Percentiles rank a stretch among this genome's conserved stretches.
Evolutionary conservation across 2,329 filamentous ascomycete genomes (phyloP).

Genomic region (Venturia aucupariae): DNA sequence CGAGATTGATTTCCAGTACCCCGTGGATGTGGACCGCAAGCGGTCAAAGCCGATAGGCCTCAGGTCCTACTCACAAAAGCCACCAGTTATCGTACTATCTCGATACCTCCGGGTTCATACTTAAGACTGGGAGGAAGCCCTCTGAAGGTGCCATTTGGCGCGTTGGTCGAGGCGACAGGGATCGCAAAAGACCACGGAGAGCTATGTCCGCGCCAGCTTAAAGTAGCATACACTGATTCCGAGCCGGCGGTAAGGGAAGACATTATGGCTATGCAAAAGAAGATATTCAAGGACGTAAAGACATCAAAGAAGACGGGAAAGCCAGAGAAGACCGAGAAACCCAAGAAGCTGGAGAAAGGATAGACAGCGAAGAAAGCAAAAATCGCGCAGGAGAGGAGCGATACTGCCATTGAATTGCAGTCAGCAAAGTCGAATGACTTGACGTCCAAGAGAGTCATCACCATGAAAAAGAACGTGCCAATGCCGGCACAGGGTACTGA

Average conservation of each 20-base stretch:
- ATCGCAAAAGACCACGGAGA: not conserved
- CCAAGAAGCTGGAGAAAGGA: not conserved
- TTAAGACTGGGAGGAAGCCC: not conserved
- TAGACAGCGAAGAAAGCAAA: not conserved
- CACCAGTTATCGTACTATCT: not conserved
- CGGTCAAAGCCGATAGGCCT: not conserved
- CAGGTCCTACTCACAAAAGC: not conserved
- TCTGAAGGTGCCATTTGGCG: not conserved
- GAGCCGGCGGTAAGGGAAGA: not conserved
- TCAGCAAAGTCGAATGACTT: no score
- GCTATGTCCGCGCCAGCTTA: not conserved
- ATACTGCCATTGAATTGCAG: not conserved
- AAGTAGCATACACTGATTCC: not conserved
- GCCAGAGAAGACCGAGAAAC: not conserved
- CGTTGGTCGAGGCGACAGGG: not conserved
- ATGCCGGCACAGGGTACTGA: not conserved
- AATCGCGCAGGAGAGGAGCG: not conserved
- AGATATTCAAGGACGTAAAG: not conserved
- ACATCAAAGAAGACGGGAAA: not conserved
- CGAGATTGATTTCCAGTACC: not conserved
- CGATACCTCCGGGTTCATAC: not conserved
- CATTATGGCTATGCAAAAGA: not conserved
- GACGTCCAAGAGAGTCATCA: not conserved
- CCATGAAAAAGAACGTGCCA: not conserved
- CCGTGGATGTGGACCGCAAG: not conserved